Evolutionary conservation across 106 monocot genomes (phyloP).

Genomic region (Platanthera guangdongensis): DNA sequence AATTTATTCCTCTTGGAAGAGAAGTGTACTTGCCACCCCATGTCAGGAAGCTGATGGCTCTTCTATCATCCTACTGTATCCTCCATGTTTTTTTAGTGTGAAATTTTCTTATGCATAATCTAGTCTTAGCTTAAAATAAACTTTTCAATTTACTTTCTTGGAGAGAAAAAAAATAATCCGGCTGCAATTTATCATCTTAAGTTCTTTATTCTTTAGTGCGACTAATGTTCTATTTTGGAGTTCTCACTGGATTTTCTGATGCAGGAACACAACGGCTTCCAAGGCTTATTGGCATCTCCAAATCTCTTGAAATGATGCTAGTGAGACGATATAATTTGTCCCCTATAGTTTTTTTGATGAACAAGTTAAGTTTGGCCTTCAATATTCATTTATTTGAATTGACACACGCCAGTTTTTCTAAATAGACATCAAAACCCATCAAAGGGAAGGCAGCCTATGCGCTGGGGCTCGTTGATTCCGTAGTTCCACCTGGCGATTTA

Average conservation of each 20-base stretch:
- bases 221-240: neutral
- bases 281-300: slow-evolving; percentile 83
- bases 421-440: slow-evolving; percentile 76
- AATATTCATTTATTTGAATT: neutral
- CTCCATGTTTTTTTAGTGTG: neutral
- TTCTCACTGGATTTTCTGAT: slow-evolving; percentile 12
- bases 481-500: slow-evolving; percentile 63
- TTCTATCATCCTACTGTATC: too few relatives aligned
- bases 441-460: slow-evolving; percentile 71
- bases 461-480: slow-evolving; percentile 77
- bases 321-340: slow-evolving; percentile 30
- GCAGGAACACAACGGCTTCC: slow-evolving; percentile 95
- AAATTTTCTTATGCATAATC: too few relatives aligned
- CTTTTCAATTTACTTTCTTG: neutral
- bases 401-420: neutral
- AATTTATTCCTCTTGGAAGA: too few relatives aligned
- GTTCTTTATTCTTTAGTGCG: neutral
- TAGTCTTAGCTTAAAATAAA: too few relatives aligned
- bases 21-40: too few relatives aligned
- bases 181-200: neutral
- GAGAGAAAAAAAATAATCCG: neutral
- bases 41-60: too few relatives aligned
- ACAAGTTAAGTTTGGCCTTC: neutral
- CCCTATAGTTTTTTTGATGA: neutral
- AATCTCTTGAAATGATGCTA: slow-evolving; percentile 96